Evolutionary conservation across 2,329 filamentous ascomycete genomes (phyloP), one percentile per base, ranked within the genome.

Genomic region (Ploettnerulaceae sp.): DNA sequence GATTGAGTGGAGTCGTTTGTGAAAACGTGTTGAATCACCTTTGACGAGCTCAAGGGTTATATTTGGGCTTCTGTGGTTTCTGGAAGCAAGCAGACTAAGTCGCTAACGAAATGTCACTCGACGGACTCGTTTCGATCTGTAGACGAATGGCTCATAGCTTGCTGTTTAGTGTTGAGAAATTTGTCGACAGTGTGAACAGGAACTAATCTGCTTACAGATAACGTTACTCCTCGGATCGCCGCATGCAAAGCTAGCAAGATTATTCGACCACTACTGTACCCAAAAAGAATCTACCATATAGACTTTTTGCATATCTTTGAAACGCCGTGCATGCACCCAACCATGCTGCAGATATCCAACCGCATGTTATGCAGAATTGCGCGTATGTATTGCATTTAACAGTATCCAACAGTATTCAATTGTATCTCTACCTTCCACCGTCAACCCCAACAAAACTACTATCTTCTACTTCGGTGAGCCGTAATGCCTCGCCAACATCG

Each of bases 401-500:
- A 15, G 26, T n/a, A 17, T 18, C 24, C 22, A 18, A 33, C 12
- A 17, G 3, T n/a, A 25, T 18, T 8, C 20, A 8, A 11, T 25
- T 21, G 25, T 7, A 29, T 38, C 5, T 44, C 38, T 35, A 58
- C 4, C 54, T 47, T 41, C 54, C 48, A 9, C 48, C 48, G 45
- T 52, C 54, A 45, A 61, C 59, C 8, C 54, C 56, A 1, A 54
- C 47, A 35, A 47, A 7, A 46, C 45, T 47, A 20, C 38, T 45
- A 33, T 55, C 52, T 63, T 88, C 83, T 7, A 81, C 71, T 68
- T 96, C 90, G 0, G 86, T 88, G 71, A 90, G 70, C 42, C 82
- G 77, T 57, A 98, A 66, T 2, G 93, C 93, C 63, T 95, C 86
- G 41, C 89, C 82, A 1, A 97, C 89, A 55, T 86, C 84, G 18